These are phyloP conservation scores for Lasiosphaeriaceae sp. DNA, from an alignment of 495 filamentous ascomycete genomes.

Conservation along the genomic window DNA sequence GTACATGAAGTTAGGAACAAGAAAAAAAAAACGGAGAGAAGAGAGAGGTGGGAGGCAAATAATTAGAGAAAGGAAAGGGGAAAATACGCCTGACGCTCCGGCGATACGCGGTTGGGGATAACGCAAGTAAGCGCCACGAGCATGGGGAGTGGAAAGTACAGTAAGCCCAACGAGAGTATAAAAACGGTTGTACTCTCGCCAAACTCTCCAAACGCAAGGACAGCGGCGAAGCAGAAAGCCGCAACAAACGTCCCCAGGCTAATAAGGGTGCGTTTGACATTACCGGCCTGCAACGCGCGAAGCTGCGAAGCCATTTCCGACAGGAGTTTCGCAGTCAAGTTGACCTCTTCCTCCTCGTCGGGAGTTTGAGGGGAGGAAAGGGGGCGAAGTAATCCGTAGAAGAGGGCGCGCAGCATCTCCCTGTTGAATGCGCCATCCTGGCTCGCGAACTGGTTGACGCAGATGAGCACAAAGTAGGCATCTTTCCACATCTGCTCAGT, in stretches of 20 bases:
- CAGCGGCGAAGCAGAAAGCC: slow-evolving; percentile 9
- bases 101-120: slow-evolving; percentile 11
- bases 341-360: not conserved
- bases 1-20: not conserved
- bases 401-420: not conserved
- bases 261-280: slow-evolving; percentile 6
- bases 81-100: not conserved
- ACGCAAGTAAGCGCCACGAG: slow-evolving; percentile 12
- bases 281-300: slow-evolving; percentile 2
- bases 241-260: slow-evolving; percentile 11
- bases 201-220: slow-evolving; percentile 10
- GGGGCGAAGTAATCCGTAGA: not conserved
- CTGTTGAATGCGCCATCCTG: not conserved
- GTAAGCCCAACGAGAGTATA: slow-evolving; percentile 3
- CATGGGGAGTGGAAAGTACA: slow-evolving; percentile 9
- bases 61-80: not conserved
- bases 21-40: not conserved
- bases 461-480: slow-evolving; percentile 13
- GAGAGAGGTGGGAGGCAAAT: too few relatives aligned
- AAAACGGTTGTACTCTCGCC: slow-evolving; percentile 1
- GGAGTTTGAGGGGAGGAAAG: not conserved
- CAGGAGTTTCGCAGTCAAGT: not conserved
- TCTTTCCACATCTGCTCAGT: not conserved
- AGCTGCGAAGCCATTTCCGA: slow-evolving; percentile 4
- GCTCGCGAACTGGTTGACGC: slow-evolving; percentile 12